These are phyloP conservation scores for Picea sitchensis DNA, from an alignment of 75 land plant genomes.

Conservation along the genomic window DNA sequence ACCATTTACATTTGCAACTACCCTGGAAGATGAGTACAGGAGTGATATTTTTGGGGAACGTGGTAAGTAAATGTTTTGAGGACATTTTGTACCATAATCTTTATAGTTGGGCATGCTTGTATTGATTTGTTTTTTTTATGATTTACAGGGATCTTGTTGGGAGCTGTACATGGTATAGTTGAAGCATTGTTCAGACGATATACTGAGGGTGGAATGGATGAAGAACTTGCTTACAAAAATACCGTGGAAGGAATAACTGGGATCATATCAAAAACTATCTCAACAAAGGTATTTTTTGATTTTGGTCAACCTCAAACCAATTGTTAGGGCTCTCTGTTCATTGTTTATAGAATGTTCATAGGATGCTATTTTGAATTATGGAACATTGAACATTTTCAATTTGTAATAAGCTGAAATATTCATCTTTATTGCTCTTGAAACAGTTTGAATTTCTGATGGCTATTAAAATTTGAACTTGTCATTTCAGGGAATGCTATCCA, in stretches of 20 bases:
- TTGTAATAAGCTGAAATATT: neutral
- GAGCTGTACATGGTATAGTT: conserved; percentile 97
- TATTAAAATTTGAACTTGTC: neutral
- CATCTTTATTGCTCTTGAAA: neutral
- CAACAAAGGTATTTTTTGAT: conserved; percentile 63
- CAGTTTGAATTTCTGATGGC: neutral
- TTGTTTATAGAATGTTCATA: neutral
- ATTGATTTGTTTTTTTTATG: neutral
- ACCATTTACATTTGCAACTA: conserved; percentile 91
- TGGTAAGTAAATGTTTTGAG: conserved; percentile 37
- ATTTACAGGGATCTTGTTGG: conserved; percentile 79
- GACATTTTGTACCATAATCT: neutral
- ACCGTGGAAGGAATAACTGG: conserved; percentile 96
- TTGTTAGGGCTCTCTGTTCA: neutral
- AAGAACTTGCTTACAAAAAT: conserved; percentile 94
- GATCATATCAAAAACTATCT: conserved; percentile 83
- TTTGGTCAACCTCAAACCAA: neutral
- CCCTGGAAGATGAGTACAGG: conserved; percentile 90
- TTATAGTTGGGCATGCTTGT: neutral
- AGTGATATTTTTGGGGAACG: conserved; percentile 96
- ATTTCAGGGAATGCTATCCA: conserved; percentile 85
- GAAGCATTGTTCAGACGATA: conserved; percentile 94
- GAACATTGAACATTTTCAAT: neutral
- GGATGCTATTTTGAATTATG: neutral
- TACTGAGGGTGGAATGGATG: conserved; percentile 91